Base-by-base conservation (phyloP, 2,329 filamentous ascomycete genomes). In the Cladophialophora yegresii region DNA sequence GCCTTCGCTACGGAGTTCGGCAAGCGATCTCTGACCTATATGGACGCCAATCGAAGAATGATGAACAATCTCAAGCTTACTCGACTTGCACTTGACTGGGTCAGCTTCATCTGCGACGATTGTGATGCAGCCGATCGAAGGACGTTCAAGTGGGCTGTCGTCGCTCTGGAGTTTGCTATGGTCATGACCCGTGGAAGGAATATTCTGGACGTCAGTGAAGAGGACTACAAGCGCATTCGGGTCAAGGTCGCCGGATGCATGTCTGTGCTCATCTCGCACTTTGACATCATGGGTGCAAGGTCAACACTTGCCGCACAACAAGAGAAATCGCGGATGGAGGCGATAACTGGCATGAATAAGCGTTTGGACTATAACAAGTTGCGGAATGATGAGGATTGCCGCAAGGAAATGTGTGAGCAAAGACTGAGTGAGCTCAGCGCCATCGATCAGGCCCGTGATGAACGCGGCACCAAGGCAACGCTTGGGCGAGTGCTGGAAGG, bases 1-100 rank as follows among this genome's bases (percentile, higher is more conserved):
- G 90, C 96, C 47, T 99, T 98, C 73, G 95, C 95, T n/a, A 98
- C 95, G 0, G 95, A 99, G 75, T 99, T 99, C 71, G 95, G 95
- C 51, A 93, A 97, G 75, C 89, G 95, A 69, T 97, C 93, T 1
- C 85, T 96, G 56, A 87, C 95, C 22, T 96, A 96, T 79, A 95
- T 99, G 87, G 95, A 99, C 77, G 90, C 91, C 76, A 98, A 96
- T 74, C 84, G 95, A 61, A 89, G 93, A 56, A 91, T 96, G 71
- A 96, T 98, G 91, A 98, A 98, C 79, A 97, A 96, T 76, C 84
- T 96, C 71, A 96, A 96, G 76, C 84, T 99, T 61, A 96, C 93
- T 12, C 91, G 96, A 74, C 83, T 99, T 59, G 92, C 93, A 3
- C 82, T 99, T 10, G 93, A 99, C 75, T 99, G 95, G 95, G 90